These are phyloP conservation scores for Scutellaria baicalensis DNA, from an alignment of 257 asterid species.

Conservation along the genomic window DNA sequence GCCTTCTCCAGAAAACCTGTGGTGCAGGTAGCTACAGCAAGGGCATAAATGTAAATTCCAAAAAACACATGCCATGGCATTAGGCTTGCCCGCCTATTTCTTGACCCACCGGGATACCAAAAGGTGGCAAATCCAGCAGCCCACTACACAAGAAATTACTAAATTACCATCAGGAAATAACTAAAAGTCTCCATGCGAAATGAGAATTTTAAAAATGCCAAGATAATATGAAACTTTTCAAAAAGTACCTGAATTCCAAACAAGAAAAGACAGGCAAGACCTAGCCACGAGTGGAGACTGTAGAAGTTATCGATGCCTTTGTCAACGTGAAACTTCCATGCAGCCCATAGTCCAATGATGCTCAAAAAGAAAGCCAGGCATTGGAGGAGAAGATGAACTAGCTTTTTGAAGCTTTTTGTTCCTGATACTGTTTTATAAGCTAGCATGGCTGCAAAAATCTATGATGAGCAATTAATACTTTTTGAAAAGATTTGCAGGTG, in stretches of 20 bases:
- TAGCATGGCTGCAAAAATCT: slow-evolving; percentile 65
- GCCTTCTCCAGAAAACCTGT: slow-evolving; percentile 88
- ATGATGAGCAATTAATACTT: slow-evolving; percentile 11
- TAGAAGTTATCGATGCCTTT: slow-evolving; percentile 75
- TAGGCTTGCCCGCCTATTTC: slow-evolving; percentile 53
- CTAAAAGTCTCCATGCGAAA: neutral
- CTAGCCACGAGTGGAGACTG: slow-evolving; percentile 93
- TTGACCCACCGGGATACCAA: slow-evolving; percentile 87
- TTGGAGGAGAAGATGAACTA: slow-evolving; percentile 65
- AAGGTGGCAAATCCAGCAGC: slow-evolving; percentile 64
- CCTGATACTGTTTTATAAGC: slow-evolving; percentile 81
- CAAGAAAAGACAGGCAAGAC: slow-evolving; percentile 64
- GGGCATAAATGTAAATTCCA: slow-evolving; percentile 66
- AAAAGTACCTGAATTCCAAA: slow-evolving; percentile 60
- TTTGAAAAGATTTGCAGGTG: neutral
- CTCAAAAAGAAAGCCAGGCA: slow-evolving; percentile 54
- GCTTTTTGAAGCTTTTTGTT: slow-evolving; percentile 59
- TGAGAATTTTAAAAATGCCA: neutral
- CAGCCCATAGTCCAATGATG: slow-evolving; percentile 73
- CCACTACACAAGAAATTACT: slow-evolving; percentile 37
- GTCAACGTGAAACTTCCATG: slow-evolving; percentile 77
- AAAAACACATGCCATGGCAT: slow-evolving; percentile 72
- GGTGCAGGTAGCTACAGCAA: slow-evolving; percentile 70
- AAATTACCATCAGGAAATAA: neutral
- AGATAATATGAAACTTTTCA: neutral